phyloP scores from a whole-genome alignment of 768 basidiomycete genomes.

The Boletus sp. region DNA sequence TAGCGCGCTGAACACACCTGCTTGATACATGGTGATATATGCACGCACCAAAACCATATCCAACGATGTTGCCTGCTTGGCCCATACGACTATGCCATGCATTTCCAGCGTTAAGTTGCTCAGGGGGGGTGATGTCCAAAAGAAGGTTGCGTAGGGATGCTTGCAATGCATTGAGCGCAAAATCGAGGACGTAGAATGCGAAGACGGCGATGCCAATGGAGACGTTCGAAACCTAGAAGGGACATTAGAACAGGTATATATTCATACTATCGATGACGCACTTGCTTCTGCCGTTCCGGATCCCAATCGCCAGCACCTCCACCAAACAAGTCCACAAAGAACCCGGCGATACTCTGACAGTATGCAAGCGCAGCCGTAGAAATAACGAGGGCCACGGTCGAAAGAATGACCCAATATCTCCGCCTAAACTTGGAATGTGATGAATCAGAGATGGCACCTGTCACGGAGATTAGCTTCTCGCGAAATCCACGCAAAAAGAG shows the following conservation, averaged over 20 bases:
- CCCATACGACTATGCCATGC: conserved; percentile 98
- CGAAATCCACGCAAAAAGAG: not conserved
- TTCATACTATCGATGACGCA: conserved; percentile 30
- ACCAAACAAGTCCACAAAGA: conserved; percentile 75
- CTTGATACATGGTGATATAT: not conserved
- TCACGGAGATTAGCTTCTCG: conserved; percentile 3
- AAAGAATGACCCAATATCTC: conserved; percentile 90
- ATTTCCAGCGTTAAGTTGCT: conserved; percentile 90
- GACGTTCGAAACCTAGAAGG: conserved; percentile 55
- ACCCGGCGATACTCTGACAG: conserved; percentile 66
- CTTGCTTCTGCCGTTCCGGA: conserved; percentile 62
- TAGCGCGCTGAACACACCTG: conserved; percentile 6
- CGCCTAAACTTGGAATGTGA: conserved; percentile 88
- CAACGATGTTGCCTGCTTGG: conserved; percentile 95
- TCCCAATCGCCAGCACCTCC: conserved; percentile 87
- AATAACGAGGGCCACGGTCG: conserved; percentile 75
- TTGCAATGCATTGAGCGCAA: conserved; percentile 95
- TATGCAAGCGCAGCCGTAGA: conserved; percentile 83
- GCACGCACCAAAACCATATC: conserved; percentile 80
- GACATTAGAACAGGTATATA: not conserved
- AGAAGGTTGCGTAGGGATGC: conserved; percentile 92
- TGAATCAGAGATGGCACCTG: conserved; percentile 94
- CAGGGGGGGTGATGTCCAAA: conserved; percentile 84
- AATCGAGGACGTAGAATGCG: conserved; percentile 93
- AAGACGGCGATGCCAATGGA: conserved; percentile 85